A percentile compares a stretch with the other conserved stretches of the same genome.
These are phyloP conservation scores for Scheffersomyces coipomensis DNA, from an alignment of 805 yeast genomes.

Conservation along the genomic window DNA sequence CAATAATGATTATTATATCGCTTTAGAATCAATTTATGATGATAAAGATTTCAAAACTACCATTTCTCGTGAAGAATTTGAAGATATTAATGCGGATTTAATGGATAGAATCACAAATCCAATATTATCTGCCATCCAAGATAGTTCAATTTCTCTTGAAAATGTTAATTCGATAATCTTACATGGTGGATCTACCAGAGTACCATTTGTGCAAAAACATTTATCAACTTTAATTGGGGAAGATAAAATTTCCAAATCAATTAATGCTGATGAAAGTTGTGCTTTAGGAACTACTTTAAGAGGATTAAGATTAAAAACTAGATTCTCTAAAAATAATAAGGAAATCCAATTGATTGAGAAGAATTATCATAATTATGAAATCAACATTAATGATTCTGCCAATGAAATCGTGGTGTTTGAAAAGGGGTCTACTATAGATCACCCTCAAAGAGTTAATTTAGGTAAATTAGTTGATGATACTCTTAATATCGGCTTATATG, in stretches of 20 bases:
- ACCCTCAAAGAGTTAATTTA: slow-evolving; percentile 32
- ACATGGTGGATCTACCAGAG: slow-evolving; percentile 89
- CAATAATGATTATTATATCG: slow-evolving; percentile 72
- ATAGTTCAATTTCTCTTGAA: slow-evolving; percentile 24
- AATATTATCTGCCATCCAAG: slow-evolving; percentile 47
- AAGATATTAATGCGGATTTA: slow-evolving; percentile 48
- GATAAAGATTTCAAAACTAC: slow-evolving; percentile 71
- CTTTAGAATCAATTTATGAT: slow-evolving; percentile 69
- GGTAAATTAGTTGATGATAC: slow-evolving; percentile 26
- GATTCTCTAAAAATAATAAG: slow-evolving; percentile 57
- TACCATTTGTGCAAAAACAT: slow-evolving; percentile 78
- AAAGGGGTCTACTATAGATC: slow-evolving; percentile 41
- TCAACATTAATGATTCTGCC: slow-evolving; percentile 25
- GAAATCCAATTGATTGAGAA: slow-evolving; percentile 60
- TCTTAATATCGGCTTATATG: slow-evolving; percentile 31
- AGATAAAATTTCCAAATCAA: slow-evolving; percentile 68
- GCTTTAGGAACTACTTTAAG: slow-evolving; percentile 86
- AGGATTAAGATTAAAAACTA: slow-evolving; percentile 68
- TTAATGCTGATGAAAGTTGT: slow-evolving; percentile 94
- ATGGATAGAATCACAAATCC: slow-evolving; percentile 52
- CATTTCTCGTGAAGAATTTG: slow-evolving; percentile 81
- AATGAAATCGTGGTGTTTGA: slow-evolving; percentile 39
- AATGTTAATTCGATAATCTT: slow-evolving; percentile 67
- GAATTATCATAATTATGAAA: slow-evolving; percentile 47
- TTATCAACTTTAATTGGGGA: slow-evolving; percentile 55